Evolutionary conservation across 371 early-diverging fungal genomes (phyloP).

Genomic region (Mucor irregularis): DNA sequence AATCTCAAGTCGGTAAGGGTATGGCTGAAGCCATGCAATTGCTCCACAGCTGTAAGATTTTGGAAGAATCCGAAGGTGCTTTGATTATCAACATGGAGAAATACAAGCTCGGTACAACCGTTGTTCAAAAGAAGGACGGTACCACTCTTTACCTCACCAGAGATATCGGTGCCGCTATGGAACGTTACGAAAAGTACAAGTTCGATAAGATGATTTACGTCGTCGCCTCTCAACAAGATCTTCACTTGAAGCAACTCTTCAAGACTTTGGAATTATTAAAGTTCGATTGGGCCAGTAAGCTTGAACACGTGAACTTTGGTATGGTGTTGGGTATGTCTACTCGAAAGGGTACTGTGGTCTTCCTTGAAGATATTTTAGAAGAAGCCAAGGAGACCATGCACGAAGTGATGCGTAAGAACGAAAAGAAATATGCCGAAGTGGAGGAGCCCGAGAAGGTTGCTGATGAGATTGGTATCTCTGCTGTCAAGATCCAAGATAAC

Average conservation of each 20-base stretch:
- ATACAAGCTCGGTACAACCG: slow-evolving; percentile 83
- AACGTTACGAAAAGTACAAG: slow-evolving; percentile 88
- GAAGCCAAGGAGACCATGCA: slow-evolving; percentile 92
- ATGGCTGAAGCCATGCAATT: slow-evolving; percentile 79
- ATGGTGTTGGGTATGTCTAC: slow-evolving; percentile 98
- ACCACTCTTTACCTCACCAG: slow-evolving; percentile 97
- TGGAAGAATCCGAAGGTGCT: slow-evolving; percentile 86
- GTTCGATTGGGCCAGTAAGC: slow-evolving; percentile 76
- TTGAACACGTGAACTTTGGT: slow-evolving; percentile 97
- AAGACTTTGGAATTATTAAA: slow-evolving; percentile 86
- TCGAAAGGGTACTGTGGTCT: slow-evolving; percentile 97
- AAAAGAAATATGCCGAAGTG: slow-evolving; percentile 83
- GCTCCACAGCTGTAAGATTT: slow-evolving; percentile 68
- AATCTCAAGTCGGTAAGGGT: slow-evolving; percentile 90
- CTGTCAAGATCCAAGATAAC: slow-evolving; percentile 97
- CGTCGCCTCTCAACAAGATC: slow-evolving; percentile 94
- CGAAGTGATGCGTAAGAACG: slow-evolving; percentile 91
- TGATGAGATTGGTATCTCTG: slow-evolving; percentile 84
- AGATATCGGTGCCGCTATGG: slow-evolving; percentile 97
- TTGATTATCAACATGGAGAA: slow-evolving; percentile 82
- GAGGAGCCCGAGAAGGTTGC: slow-evolving; percentile 83
- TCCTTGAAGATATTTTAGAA: slow-evolving; percentile 97
- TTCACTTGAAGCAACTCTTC: slow-evolving; percentile 97
- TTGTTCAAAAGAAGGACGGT: slow-evolving; percentile 96
- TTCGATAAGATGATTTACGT: slow-evolving; percentile 98